Base-by-base conservation (phyloP, 805 yeast genomes). In the Saccharomycopsis schoenii region DNA sequence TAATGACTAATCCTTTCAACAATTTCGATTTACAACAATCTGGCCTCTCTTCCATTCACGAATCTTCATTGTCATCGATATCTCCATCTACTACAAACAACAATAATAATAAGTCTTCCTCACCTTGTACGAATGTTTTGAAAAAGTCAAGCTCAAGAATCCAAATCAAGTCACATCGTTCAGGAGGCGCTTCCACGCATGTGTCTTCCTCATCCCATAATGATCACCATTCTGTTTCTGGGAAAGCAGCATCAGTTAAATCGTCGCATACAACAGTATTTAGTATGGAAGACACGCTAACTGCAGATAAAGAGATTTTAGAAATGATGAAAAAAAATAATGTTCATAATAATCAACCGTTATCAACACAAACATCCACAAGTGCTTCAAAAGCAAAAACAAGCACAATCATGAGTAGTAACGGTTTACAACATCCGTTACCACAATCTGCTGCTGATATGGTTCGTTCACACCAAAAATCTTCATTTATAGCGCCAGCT, bases 211-310 rank as follows among this genome's bases (percentile, higher is more conserved):
- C 52, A 21, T 47, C 52, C 21, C 52, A 47, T 21, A 47, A 47
- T 47, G 52, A 47, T 47, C 52, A 21, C 11, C 52, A 47, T 47
- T 47, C 52, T 8, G 25, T 34, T 10, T 21, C 52, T 11, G 52
- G 52, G 11, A 47, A 47, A 24, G 36, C 52, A 19, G 34, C 34
- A 4, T 19, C 29, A 5, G 52, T 47, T 17, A 47, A 47, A 12
- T 47, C 52, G 34, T 47, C 52, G 29, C 52, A 47, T 25, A 47
- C 52, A 4, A 47, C 64, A 6, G 64, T 62, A 2, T 62, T 62
- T 36, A 50, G 51, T 34, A 41, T 62, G 42, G 64, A 62, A 40
- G 64, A 62, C 36, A 62, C 64, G 0, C 56, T 62, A 21, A 47
- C 60, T 10, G 64, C 64, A 19, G 64, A 62, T 42, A 29, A 47